Conservation (phyloP, 352 stramenopile genomes). For the Phytophthora ramorum region DNA sequence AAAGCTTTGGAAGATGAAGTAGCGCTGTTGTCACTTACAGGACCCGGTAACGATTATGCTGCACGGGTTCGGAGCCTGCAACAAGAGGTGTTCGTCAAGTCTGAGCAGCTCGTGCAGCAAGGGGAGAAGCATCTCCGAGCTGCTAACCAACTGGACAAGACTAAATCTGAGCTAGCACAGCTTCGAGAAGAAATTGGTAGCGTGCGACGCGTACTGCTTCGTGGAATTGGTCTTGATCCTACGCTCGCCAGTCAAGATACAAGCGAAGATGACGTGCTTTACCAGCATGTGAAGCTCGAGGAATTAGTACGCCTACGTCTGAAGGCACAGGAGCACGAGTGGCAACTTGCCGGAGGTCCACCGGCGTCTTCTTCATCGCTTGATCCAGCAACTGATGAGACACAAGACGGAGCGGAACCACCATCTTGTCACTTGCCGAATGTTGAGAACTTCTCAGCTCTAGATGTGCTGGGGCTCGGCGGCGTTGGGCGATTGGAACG, state of each 20-base stretch:
- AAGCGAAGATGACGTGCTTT: slow-evolving; percentile 58
- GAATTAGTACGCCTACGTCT: slow-evolving; percentile 78
- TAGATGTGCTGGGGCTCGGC: slow-evolving; percentile 62
- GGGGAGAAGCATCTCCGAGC: slow-evolving; percentile 73
- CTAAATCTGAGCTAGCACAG: slow-evolving; percentile 49
- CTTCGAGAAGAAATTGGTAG: slow-evolving; percentile 59
- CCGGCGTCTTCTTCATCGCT: slow-evolving; percentile 1
- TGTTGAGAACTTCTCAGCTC: slow-evolving; percentile 65
- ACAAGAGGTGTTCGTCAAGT: slow-evolving; percentile 77
- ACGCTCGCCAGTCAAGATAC: slow-evolving; percentile 31
- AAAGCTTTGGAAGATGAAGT: slow-evolving; percentile 62
- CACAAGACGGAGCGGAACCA: slow-evolving; percentile 13
- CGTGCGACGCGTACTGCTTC: slow-evolving; percentile 59
- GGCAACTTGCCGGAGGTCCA: slow-evolving; percentile 46
- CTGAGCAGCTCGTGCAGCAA: slow-evolving; percentile 75
- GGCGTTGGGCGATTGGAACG: slow-evolving; percentile 68
- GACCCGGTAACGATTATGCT: slow-evolving; percentile 32
- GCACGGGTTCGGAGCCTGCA: slow-evolving; percentile 57
- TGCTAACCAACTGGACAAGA: slow-evolving; percentile 48
- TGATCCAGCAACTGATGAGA: slow-evolving; percentile 18
- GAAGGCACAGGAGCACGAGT: slow-evolving; percentile 70
- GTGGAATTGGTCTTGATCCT: slow-evolving; percentile 56
- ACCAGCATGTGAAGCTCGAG: slow-evolving; percentile 72
- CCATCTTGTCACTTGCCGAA: slow-evolving; percentile 56
- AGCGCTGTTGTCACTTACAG: slow-evolving; percentile 48